Evolutionary conservation across 768 basidiomycete species (phyloP), one percentile per base, ranked within the genome.

Genomic region (Pulveroboletus sp.): DNA sequence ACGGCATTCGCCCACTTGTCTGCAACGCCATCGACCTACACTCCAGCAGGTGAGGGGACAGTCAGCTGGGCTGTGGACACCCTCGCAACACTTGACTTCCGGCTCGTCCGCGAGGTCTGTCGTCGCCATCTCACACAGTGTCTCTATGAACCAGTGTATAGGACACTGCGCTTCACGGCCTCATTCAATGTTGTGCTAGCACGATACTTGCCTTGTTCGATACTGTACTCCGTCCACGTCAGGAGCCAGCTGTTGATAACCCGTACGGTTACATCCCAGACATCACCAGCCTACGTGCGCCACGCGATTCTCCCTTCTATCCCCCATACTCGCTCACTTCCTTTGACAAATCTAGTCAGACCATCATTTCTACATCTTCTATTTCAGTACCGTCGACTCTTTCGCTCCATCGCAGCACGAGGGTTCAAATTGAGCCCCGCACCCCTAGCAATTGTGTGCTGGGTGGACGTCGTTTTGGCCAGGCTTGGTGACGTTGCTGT

Each of bases 391-490:
- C 73, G 86, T 50, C 71, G 63, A 43, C 62, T 73, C 33, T 80
- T 81, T 57, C 78, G 75, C 46, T 39, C 52, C 28, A 68, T 78
- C 41, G 78, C 75, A 10, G 62, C 70, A 11, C 63, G 61, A 31
- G 63, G 70, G 30, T 36, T 64, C n/a, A 28, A 55, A 5, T 49
- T 54, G 11, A 54, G 49, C n/a, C 41, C 64, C 31, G 43, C 61
- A 31, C 38, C 66, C n/a, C 48, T 64, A 4, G 61, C 72, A 11
- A 52, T 77, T n/a, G 67, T 82, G 45, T 87, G 80, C 57, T 88
- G 83, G 82, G 79, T 80, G 9, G 86, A 89, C 50, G 68, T 76
- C 42, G 48, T 87, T 7, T 60, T 89, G 21, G 76, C 76, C 9
- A 79, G 73, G 55, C 59, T 89, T 6, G 73, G 76, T 30, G 69